These are phyloP conservation scores for Daldinia vernicosa DNA, from an alignment of 495 filamentous ascomycete genomes.

Conservation along the genomic window DNA sequence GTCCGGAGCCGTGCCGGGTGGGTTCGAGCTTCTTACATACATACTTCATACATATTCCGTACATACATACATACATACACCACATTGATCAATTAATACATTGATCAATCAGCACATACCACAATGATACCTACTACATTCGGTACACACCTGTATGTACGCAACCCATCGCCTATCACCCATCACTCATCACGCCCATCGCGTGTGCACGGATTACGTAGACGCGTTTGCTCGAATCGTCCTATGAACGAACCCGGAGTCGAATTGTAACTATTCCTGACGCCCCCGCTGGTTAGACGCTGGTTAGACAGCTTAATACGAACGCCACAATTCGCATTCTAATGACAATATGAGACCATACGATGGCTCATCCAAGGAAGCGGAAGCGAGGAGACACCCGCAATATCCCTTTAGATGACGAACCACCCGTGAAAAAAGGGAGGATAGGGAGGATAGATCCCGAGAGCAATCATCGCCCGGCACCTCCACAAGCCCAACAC, in stretches of 20 bases:
- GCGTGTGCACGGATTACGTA: not conserved
- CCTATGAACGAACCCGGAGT: not conserved
- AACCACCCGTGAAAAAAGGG: slow-evolving; percentile 46
- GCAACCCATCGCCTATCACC: not conserved
- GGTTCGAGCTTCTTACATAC: slow-evolving; percentile 3
- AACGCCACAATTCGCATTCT: slow-evolving; percentile 2
- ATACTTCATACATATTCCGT: no score
- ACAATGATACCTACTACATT: not conserved
- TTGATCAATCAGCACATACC: no score
- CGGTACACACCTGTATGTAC: not conserved
- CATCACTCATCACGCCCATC: not conserved
- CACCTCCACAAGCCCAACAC: slow-evolving; percentile 54
- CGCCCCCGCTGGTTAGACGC: slow-evolving; percentile 5
- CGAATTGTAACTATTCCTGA: not conserved
- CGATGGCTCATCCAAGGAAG: slow-evolving; percentile 44
- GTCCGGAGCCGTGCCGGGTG: slow-evolving; percentile 21
- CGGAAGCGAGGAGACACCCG: slow-evolving; percentile 40
- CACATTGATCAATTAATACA: not conserved
- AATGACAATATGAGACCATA: slow-evolving; percentile 19
- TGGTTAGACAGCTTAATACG: slow-evolving; percentile 4
- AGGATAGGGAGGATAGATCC: slow-evolving; percentile 8
- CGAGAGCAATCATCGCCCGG: slow-evolving; percentile 21
- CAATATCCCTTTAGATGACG: slow-evolving; percentile 15
- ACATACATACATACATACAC: not conserved
- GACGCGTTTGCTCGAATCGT: not conserved